These are phyloP conservation scores for Ramaria sp. DNA, from an alignment of 768 basidiomycete genomes.

Conservation along the genomic window DNA sequence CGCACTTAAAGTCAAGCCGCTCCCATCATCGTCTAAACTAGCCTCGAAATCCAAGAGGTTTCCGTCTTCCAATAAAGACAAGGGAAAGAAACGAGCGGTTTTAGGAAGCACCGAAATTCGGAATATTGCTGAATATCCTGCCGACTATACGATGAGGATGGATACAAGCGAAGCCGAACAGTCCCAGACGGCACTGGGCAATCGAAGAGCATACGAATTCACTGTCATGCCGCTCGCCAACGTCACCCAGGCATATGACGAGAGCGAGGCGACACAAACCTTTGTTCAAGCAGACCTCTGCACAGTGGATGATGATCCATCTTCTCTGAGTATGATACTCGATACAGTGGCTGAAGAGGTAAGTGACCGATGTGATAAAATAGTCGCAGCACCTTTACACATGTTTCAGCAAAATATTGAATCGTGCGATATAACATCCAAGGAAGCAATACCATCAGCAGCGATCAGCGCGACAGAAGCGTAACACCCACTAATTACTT, in stretches of 20 bases:
- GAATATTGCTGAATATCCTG: too few species aligned
- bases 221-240: slow-evolving; percentile 13
- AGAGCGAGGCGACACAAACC: neutral
- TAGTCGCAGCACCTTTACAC: neutral
- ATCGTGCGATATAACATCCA: neutral
- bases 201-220: slow-evolving; percentile 11
- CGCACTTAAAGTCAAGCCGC: slow-evolving; percentile 2
- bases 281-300: neutral
- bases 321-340: neutral
- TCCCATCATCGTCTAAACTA: slow-evolving; percentile 6
- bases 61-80: slow-evolving; percentile 5
- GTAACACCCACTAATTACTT: neutral
- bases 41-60: slow-evolving; percentile 4
- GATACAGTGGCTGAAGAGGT: neutral
- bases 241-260: slow-evolving; percentile 12
- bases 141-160: neutral
- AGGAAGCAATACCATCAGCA: neutral
- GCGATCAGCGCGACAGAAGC: neutral
- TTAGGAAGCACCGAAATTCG: neutral
- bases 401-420: neutral
- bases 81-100: slow-evolving; percentile 4
- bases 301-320: neutral
- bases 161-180: neutral
- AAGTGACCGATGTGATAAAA: neutral
- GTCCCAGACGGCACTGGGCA: neutral